Evolutionary conservation across 805 yeast species (phyloP).

Genomic region (Saccharomyces kudriavzevii): DNA sequence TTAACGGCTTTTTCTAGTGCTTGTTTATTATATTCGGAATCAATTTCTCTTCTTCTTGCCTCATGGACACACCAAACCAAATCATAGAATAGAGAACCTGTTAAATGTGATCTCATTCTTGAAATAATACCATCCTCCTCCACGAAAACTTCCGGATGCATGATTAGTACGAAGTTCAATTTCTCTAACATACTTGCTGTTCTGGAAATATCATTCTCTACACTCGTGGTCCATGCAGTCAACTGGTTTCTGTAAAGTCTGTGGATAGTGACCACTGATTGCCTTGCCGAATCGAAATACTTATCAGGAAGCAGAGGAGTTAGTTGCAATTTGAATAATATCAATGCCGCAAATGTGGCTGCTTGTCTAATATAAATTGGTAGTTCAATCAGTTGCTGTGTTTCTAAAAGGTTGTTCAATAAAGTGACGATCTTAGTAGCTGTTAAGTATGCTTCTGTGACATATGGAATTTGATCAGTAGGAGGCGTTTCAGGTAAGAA

Average conservation of each 20-base stretch:
- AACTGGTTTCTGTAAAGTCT: conserved; percentile 78
- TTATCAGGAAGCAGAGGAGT: conserved; percentile 59
- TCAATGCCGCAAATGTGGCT: conserved; percentile 70
- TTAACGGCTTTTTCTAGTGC: conserved; percentile 31
- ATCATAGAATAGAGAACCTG: conserved; percentile 86
- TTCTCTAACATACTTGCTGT: conserved; percentile 88
- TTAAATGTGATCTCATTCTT: conserved; percentile 84
- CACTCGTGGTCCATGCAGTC: conserved; percentile 78
- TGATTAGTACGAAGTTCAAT: conserved; percentile 74
- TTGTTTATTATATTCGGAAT: conserved; percentile 30
- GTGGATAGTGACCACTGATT: conserved; percentile 88
- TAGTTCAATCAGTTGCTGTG: conserved; percentile 64
- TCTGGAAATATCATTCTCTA: conserved; percentile 82
- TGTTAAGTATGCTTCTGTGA: conserved; percentile 68
- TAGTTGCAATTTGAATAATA: conserved; percentile 72
- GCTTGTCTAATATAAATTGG: conserved; percentile 84
- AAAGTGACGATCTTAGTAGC: conserved; percentile 79
- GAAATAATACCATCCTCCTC: conserved; percentile 69
- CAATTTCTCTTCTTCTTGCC: conserved; percentile 65
- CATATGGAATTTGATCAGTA: conserved; percentile 79
- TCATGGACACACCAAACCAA: conserved; percentile 92
- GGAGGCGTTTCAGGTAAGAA: conserved; percentile 84
- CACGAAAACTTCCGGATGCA: conserved; percentile 76
- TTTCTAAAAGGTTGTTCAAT: conserved; percentile 61
- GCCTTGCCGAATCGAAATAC: conserved; percentile 82